Evolutionary conservation across 495 filamentous ascomycete genomes (phyloP), one percentile per base, ranked within the genome.

Genomic region (Melanomma pulvis-pyrius): DNA sequence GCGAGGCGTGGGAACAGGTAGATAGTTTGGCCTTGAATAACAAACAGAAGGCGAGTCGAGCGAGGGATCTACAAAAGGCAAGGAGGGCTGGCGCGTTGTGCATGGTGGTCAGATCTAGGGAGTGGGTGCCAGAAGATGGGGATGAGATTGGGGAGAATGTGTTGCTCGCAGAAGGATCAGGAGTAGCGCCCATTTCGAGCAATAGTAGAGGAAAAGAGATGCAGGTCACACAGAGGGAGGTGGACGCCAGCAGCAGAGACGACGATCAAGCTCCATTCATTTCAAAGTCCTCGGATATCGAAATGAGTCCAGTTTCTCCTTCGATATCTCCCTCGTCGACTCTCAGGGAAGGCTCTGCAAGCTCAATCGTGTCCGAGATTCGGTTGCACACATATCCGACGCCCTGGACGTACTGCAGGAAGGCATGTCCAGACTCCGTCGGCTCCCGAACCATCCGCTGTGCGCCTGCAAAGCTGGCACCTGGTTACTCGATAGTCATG

Each of bases 11-110:
- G 36, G 36, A 46, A 21, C 6, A 46, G 17, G 36, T 19, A 2
- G 17, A 34, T n/a, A 57, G n/a, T 9, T 1, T 1, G 39, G 19
- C 5, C 32, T 26, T 57, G 25, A 15, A 36, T 25, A 25, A 53
- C 17, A 24, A n/a, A 65, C 15, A 57, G 4, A 58, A 39, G 25
- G 30, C 32, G 28, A 41, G 19, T 30, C 28, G 22, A 17, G 29
- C 53, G 1, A 29, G 25, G 22, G 60, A 69, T n/a, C 24, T 69
- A 21, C 29, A 41, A 48, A 64, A 59, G 26, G 67, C 67, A 28
- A 57, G 55, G 15, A 50, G 59, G 28, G 29, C 26, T 46, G 67
- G 67, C 8, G 67, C 67, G n/a, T 26, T 70, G 13, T 70, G 67
- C 24, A 66, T 70, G 67, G 25, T 70, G 9, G 62, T 70, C 0